Conservation (phyloP, 305 asterid genomes). For the Petunia hybrid region DNA sequence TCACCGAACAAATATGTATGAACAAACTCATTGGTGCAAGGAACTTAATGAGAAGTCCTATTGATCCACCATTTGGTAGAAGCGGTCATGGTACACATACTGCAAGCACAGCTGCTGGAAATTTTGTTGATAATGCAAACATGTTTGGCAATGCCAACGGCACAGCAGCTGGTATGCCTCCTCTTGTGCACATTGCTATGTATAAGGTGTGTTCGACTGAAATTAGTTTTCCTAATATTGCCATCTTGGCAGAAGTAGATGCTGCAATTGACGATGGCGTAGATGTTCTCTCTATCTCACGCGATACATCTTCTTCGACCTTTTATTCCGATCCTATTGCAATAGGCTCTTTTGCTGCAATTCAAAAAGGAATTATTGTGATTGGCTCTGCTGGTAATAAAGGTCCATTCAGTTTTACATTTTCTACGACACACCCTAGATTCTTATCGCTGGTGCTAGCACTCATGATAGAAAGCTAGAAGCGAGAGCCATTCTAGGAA, state of each 20-base stretch:
- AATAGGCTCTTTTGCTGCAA: conserved; percentile 42
- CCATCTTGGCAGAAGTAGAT: conserved; percentile 46
- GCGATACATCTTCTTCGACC: conserved; percentile 33
- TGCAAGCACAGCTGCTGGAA: conserved; percentile 56
- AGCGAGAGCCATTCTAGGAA: conserved; percentile 41
- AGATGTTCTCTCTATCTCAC: conserved; percentile 50
- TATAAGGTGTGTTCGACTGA: too few relatives aligned
- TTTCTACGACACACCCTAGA: conserved; percentile 52
- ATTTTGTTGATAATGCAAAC: conserved; percentile 43
- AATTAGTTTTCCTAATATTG: conserved; percentile 29
- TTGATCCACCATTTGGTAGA: conserved; percentile 39
- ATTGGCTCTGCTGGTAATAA: conserved; percentile 50
- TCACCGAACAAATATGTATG: conserved; percentile 42
- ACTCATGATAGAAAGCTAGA: conserved; percentile 42
- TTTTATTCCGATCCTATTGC: conserved; percentile 37
- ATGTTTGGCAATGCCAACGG: conserved; percentile 52
- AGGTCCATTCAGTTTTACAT: conserved; percentile 39
- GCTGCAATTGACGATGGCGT: conserved; percentile 56
- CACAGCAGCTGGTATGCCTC: conserved; percentile 53
- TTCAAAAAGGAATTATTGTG: conserved; percentile 45
- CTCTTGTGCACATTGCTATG: conserved; percentile 46
- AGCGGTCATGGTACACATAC: conserved; percentile 62
- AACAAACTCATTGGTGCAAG: conserved; percentile 64
- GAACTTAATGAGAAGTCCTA: neutral
- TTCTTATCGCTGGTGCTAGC: conserved; percentile 55